Percentiles rank a stretch among this genome's conserved stretches.
These are phyloP conservation scores for Mollisia scopiformis DNA, from an alignment of 2,329 filamentous ascomycete genomes.

Conservation along the genomic window DNA sequence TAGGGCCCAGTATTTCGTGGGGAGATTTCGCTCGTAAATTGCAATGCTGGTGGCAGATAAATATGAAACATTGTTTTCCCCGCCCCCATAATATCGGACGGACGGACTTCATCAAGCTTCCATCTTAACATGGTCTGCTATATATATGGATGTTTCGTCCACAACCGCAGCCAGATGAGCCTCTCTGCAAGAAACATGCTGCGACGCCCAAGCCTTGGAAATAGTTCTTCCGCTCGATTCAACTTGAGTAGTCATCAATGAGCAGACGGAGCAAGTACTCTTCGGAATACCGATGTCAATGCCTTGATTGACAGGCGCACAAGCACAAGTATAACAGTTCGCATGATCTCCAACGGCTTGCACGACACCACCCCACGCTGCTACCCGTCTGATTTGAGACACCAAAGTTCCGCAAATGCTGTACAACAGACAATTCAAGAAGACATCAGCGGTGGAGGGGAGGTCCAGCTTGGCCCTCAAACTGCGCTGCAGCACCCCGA, in stretches of 20 bases:
- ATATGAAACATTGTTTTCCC: slow-evolving; percentile 15
- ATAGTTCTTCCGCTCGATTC: slow-evolving; percentile 5
- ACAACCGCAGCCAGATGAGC: neutral
- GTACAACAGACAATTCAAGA: neutral
- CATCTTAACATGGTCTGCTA: slow-evolving; percentile 12
- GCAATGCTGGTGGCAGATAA: slow-evolving; percentile 12
- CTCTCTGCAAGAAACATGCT: slow-evolving; percentile 5
- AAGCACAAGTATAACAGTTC: slow-evolving; percentile 1
- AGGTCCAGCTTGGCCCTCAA: neutral
- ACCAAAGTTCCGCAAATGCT: neutral
- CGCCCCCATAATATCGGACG: slow-evolving; percentile 12
- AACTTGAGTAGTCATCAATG: slow-evolving; percentile 13
- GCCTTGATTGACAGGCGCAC: slow-evolving; percentile 14
- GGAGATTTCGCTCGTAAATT: slow-evolving; percentile 23
- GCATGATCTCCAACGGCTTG: slow-evolving; percentile 6
- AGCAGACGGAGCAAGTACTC: slow-evolving; percentile 10
- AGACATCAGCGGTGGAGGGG: neutral
- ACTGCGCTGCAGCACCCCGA: neutral
- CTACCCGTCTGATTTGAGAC: neutral
- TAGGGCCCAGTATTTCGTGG: slow-evolving; percentile 6
- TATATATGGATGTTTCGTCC: slow-evolving; percentile 10
- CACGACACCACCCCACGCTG: neutral
- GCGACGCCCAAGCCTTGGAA: slow-evolving; percentile 10
- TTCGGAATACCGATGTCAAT: slow-evolving; percentile 7
- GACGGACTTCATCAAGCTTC: slow-evolving; percentile 2